These are phyloP conservation scores for Aspergillus flavus DNA, from an alignment of 2,329 filamentous ascomycete genomes.

Conservation along the genomic window DNA sequence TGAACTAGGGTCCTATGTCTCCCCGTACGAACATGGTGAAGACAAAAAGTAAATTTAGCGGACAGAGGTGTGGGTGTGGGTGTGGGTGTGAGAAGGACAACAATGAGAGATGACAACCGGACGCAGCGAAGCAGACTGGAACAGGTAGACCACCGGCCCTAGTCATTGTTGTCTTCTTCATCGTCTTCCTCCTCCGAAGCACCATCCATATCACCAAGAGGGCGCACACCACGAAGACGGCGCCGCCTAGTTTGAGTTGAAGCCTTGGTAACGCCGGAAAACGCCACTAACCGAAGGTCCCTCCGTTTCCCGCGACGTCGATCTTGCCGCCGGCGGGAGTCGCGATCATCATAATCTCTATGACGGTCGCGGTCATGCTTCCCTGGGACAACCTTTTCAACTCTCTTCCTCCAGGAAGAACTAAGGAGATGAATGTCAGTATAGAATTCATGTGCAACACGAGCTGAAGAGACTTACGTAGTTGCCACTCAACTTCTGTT, in stretches of 20 bases:
- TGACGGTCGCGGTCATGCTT: conserved; percentile 42
- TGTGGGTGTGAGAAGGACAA: conserved; percentile 13
- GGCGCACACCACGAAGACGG: conserved; percentile 30
- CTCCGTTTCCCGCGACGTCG: conserved; percentile 34
- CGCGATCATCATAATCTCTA: conserved; percentile 38
- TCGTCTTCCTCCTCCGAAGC: conserved; percentile 58
- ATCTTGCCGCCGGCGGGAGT: conserved; percentile 38
- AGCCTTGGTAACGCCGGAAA: conserved; percentile 48
- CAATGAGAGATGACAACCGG: conserved; percentile 20
- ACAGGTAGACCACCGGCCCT: conserved; percentile 16
- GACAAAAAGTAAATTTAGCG: conserved; percentile 7
- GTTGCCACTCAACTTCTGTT: conserved; percentile 92
- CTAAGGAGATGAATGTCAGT: conserved; percentile 44
- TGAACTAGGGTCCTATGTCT: conserved; percentile 8
- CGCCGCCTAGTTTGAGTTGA: conserved; percentile 35
- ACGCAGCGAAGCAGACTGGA: conserved; percentile 16
- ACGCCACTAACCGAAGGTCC: conserved; percentile 39
- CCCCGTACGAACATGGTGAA: conserved; percentile 13
- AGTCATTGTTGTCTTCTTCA: conserved; percentile 56
- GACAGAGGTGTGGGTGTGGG: conserved; percentile 10
- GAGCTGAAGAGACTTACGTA: conserved; percentile 63
- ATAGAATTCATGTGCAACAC: conserved; percentile 2
- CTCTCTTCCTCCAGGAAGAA: conserved; percentile 94
- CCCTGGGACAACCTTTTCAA: conserved; percentile 64
- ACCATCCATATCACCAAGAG: conserved; percentile 59